These are phyloP conservation scores for Wallacemonas rigidus DNA, from an alignment of 208 protist species.

Conservation along the genomic window DNA sequence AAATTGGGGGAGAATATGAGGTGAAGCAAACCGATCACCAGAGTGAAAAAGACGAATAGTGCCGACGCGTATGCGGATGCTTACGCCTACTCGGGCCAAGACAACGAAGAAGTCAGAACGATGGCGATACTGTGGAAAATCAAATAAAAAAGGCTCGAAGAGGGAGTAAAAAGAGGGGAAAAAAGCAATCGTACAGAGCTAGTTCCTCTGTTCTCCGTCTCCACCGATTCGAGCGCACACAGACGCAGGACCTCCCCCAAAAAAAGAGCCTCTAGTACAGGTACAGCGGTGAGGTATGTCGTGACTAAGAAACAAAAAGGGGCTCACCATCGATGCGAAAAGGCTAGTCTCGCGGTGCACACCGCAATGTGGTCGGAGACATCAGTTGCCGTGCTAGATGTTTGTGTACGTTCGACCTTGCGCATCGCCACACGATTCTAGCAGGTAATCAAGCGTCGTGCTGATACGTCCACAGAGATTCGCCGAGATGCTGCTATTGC, in stretches of 20 bases:
- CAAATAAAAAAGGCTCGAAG: neutral
- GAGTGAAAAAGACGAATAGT: neutral
- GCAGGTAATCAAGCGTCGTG: slow-evolving; percentile 57
- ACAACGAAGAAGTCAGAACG: too few relatives aligned
- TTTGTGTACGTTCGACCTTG: slow-evolving; percentile 30
- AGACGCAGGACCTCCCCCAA: too few relatives aligned
- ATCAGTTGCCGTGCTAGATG: slow-evolving; percentile 5
- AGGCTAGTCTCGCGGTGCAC: too few relatives aligned
- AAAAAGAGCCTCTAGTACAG: too few relatives aligned
- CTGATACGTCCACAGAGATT: slow-evolving; percentile 70
- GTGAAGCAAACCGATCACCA: neutral
- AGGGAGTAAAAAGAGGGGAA: neutral
- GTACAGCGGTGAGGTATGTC: too few relatives aligned
- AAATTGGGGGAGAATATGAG: neutral
- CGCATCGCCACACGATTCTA: slow-evolving; percentile 63
- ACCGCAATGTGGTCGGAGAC: too few relatives aligned
- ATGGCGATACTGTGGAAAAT: neutral
- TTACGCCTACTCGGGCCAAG: too few relatives aligned
- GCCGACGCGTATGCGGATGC: too few relatives aligned
- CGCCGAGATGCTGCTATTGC: slow-evolving; percentile 44
- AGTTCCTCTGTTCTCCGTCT: neutral
- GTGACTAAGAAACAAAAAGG: too few relatives aligned
- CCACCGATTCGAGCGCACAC: too few relatives aligned
- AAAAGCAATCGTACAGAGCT: neutral
- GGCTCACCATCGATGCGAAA: too few relatives aligned